A percentile compares a stretch with the other conserved stretches of the same genome.
Conservation (phyloP, 805 yeast species). For the Dipodascopsis tothii region DNA sequence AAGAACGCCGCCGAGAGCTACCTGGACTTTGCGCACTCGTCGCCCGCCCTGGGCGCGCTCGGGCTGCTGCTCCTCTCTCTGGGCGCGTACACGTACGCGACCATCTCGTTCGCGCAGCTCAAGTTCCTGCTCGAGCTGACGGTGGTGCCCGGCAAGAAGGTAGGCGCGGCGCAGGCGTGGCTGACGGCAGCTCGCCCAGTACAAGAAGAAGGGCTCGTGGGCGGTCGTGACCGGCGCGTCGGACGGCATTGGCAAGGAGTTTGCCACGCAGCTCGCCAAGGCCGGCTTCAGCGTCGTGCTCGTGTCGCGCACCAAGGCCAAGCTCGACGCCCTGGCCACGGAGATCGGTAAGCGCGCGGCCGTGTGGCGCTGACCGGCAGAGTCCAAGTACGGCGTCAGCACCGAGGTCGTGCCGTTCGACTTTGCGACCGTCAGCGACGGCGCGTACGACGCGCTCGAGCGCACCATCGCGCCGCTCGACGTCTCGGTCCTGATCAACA, state of each 20-base stretch:
- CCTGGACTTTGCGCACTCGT: too few relatives aligned
- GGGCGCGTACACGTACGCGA: too few relatives aligned
- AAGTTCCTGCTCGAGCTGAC: too few relatives aligned
- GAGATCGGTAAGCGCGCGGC: slow-evolving; percentile 40
- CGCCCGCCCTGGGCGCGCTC: too few relatives aligned
- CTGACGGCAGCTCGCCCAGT: slow-evolving; percentile 48
- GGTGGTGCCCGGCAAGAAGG: too few relatives aligned
- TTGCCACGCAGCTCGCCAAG: slow-evolving; percentile 73
- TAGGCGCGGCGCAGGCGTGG: too few relatives aligned
- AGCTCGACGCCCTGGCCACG: slow-evolving; percentile 56
- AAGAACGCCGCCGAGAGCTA: too few relatives aligned
- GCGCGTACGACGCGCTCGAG: slow-evolving; percentile 48
- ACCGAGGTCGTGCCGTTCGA: slow-evolving; percentile 71
- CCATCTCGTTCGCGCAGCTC: too few relatives aligned
- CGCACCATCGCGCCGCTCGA: slow-evolving; percentile 10
- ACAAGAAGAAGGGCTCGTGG: slow-evolving; percentile 71
- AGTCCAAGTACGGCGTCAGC: slow-evolving; percentile 48
- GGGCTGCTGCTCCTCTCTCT: too few relatives aligned
- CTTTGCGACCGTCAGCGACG: slow-evolving; percentile 54
- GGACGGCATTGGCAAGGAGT: slow-evolving; percentile 95
- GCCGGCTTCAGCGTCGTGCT: slow-evolving; percentile 77
- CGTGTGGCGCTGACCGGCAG: background rate
- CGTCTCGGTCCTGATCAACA: slow-evolving; percentile 66
- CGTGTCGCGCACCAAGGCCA: slow-evolving; percentile 75
- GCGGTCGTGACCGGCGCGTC: slow-evolving; percentile 97